Percentiles rank a stretch among this genome's conserved stretches.
phyloP scores from a whole-genome alignment of 768 basidiomycete genomes.

The Lactarius sanguifluus region DNA sequence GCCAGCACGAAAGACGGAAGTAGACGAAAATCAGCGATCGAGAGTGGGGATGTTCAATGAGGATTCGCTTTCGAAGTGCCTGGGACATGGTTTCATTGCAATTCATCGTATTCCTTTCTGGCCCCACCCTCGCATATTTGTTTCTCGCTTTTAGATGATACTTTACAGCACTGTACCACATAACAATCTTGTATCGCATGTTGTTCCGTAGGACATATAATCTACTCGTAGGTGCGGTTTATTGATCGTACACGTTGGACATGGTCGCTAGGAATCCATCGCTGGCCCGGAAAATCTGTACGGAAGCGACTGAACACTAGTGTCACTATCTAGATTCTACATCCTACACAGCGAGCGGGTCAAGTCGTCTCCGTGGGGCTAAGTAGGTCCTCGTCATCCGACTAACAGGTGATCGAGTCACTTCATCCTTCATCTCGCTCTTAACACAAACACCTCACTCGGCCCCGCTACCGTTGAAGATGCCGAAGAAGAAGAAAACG shows the following conservation, averaged over 20 bases:
- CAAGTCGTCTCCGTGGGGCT: neutral
- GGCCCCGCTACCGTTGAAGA: constrained; percentile 33
- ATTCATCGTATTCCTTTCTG: constrained; percentile 22
- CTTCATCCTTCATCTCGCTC: neutral
- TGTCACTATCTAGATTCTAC: neutral
- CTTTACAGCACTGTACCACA: constrained; percentile 28
- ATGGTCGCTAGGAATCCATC: neutral
- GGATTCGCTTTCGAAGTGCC: constrained; percentile 2
- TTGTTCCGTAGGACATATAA: constrained; percentile 31
- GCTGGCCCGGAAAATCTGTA: neutral
- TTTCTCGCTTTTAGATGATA: constrained; percentile 24
- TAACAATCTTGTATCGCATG: constrained; percentile 24
- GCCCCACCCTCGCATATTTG: constrained; percentile 20
- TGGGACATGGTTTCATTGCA: constrained; percentile 18
- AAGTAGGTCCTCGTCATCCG: neutral
- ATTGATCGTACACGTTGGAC: neutral
- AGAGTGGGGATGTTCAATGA: constrained; percentile 25
- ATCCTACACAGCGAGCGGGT: neutral
- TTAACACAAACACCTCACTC: neutral
- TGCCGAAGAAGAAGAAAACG: constrained; percentile 87
- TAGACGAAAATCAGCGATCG: constrained; percentile 31
- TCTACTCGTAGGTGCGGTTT: constrained; percentile 23
- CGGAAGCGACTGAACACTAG: neutral
- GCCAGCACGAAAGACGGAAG: constrained; percentile 25
- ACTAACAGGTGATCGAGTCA: neutral